phyloP scores from a whole-genome alignment of 345 rosid species.

The Moringa oleifera region DNA sequence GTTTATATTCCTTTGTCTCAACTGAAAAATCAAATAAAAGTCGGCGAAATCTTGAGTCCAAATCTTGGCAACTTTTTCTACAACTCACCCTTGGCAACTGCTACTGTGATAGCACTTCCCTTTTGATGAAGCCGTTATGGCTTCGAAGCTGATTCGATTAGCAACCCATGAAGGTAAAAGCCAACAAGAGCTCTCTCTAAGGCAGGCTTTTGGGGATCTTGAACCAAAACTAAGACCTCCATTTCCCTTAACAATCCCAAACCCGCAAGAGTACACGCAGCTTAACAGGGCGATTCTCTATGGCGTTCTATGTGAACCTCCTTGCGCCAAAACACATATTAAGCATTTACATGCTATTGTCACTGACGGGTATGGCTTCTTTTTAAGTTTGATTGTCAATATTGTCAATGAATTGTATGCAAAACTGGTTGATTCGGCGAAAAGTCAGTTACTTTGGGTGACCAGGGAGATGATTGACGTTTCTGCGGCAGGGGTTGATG shows the following conservation, averaged over 20 bases:
- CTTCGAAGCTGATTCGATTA: constrained; percentile 35
- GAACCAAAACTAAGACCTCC: constrained; percentile 55
- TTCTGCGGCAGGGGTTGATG: constrained; percentile 48
- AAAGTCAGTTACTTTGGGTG: constrained; percentile 57
- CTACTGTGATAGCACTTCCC: neutral
- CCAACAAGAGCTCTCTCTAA: constrained; percentile 48
- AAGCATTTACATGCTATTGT: constrained; percentile 70
- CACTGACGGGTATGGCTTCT: constrained; percentile 62
- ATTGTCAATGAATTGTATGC: constrained; percentile 47
- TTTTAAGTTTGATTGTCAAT: constrained; percentile 36
- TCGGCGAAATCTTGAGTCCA: too few relatives aligned
- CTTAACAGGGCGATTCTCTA: constrained; percentile 61
- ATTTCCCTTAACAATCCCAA: constrained; percentile 45
- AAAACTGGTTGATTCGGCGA: constrained; percentile 52
- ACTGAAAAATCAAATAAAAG: too few relatives aligned
- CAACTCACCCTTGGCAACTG: too few relatives aligned
- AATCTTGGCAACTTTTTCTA: too few relatives aligned
- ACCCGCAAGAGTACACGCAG: constrained; percentile 40
- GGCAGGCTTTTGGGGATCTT: constrained; percentile 50
- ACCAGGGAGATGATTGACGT: constrained; percentile 62
- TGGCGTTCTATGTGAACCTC: constrained; percentile 51
- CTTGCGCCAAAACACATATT: constrained; percentile 36
- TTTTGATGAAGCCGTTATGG: constrained; percentile 18
- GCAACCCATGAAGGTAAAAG: constrained; percentile 43
- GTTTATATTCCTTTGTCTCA: too few relatives aligned